Evolutionary conservation across 495 filamentous ascomycete genomes (phyloP).

Genomic region (Usnea hakonensis): DNA sequence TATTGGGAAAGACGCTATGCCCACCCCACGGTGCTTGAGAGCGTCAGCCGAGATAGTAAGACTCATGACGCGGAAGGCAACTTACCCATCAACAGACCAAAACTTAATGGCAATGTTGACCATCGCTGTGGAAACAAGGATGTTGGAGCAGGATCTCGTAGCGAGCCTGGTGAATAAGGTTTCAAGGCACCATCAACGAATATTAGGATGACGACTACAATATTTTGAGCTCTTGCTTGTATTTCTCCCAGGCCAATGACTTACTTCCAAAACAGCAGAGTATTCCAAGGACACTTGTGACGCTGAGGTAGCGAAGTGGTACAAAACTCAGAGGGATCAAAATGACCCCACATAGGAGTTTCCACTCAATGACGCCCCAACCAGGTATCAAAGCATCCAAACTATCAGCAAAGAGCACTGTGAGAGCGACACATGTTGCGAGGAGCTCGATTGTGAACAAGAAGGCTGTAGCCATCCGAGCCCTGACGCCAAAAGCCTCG

Average conservation of each 20-base stretch:
- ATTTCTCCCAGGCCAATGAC: conserved; percentile 28
- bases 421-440: conserved; percentile 81
- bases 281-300: conserved; percentile 87
- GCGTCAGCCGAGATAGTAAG: not conserved
- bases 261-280: conserved; percentile 77
- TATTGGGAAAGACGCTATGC: conserved; percentile 91
- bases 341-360: conserved; percentile 73
- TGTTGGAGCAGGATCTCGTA: conserved; percentile 73
- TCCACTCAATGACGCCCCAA: conserved; percentile 68
- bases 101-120: conserved; percentile 81
- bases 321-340: conserved; percentile 79
- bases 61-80: not conserved
- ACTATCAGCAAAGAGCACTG: conserved; percentile 90
- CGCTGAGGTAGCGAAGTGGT: conserved; percentile 75
- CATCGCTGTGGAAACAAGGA: conserved; percentile 72
- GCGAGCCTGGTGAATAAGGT: conserved; percentile 67
- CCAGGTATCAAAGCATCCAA: conserved; percentile 71
- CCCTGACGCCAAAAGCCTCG: conserved; percentile 79
- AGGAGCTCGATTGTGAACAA: conserved; percentile 85
- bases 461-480: conserved; percentile 70
- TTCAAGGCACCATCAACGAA: conserved; percentile 83
- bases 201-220: conserved; percentile 66
- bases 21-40: conserved; percentile 77
- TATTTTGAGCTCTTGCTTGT: conserved; percentile 15
- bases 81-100: conserved; percentile 87